Percentiles rank a stretch among this genome's conserved stretches.
Conservation (phyloP, 768 basidiomycete genomes). For the Lanmaoa pseudosensibilis region DNA sequence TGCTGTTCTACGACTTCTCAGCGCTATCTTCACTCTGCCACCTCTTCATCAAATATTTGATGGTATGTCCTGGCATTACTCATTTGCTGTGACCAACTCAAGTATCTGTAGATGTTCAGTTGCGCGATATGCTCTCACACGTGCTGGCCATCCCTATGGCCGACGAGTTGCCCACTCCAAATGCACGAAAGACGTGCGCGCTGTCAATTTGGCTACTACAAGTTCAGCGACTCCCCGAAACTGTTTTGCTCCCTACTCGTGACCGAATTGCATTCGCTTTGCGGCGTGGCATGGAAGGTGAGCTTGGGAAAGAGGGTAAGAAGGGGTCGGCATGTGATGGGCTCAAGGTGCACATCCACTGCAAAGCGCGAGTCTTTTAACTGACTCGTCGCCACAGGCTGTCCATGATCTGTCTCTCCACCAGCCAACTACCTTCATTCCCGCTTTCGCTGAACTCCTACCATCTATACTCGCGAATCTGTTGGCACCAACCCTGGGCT, state of each 20-base stretch:
- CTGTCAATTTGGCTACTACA: conserved; percentile 76
- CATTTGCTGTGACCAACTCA: conserved; percentile 5
- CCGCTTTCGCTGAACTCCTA: conserved; percentile 59
- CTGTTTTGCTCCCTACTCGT: conserved; percentile 59
- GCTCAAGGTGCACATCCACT: conserved; percentile 54
- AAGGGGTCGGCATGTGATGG: conserved; percentile 80
- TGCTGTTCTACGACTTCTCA: conserved; percentile 65
- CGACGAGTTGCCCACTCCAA: conserved; percentile 70
- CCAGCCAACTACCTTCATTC: conserved; percentile 67
- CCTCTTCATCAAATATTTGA: conserved; percentile 60
- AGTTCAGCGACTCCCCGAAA: conserved; percentile 62
- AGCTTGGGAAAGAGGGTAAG: conserved; percentile 87
- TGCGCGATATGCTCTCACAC: conserved; percentile 57
- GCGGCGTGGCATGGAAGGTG: conserved; percentile 76
- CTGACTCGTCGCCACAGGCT: conserved; percentile 48
- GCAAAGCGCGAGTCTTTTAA: conserved; percentile 3
- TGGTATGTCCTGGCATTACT: conserved; percentile 41
- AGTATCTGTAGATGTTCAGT: conserved; percentile 49
- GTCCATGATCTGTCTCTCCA: conserved; percentile 66
- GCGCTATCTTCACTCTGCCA: conserved; percentile 58
- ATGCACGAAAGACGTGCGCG: conserved; percentile 83
- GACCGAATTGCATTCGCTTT: conserved; percentile 71
- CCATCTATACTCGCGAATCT: conserved; percentile 63
- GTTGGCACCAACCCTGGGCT: conserved; percentile 59
- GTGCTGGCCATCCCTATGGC: conserved; percentile 74